Percentiles rank a stretch among this genome's conserved stretches.
Conservation (phyloP, 2,329 filamentous ascomycete species). For the Fusarium brevicatenulatum region DNA sequence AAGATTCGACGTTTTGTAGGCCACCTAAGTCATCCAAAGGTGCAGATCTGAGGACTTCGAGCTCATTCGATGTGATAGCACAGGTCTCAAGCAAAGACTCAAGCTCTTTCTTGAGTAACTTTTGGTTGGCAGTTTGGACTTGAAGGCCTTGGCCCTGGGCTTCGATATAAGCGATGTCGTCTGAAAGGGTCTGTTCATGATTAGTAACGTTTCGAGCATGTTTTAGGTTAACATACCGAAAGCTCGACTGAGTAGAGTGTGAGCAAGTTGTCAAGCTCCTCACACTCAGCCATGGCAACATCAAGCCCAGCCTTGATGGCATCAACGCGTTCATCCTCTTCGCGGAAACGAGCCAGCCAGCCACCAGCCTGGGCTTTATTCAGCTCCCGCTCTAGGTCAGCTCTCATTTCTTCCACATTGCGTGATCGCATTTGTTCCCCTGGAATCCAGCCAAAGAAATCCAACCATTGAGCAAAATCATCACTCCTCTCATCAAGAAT, state of each 20-base stretch:
- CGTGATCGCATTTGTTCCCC: conserved; percentile 79
- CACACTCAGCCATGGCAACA: conserved; percentile 90
- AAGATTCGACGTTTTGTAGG: conserved; percentile 79
- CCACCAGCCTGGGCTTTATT: conserved; percentile 91
- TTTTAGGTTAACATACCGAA: conserved; percentile 68
- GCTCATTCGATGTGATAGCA: conserved; percentile 79
- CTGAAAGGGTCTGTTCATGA: conserved; percentile 78
- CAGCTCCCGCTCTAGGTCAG: conserved; percentile 86
- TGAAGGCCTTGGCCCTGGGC: conserved; percentile 96
- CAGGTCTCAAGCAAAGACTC: conserved; percentile 90
- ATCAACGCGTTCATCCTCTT: conserved; percentile 90
- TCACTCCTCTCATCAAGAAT: conserved; percentile 80
- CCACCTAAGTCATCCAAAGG: conserved; percentile 77
- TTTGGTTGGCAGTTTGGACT: conserved; percentile 97
- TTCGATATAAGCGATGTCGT: conserved; percentile 97
- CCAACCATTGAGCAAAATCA: conserved; percentile 84
- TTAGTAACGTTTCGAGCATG: conserved; percentile 22
- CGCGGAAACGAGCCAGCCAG: conserved; percentile 85
- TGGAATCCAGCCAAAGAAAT: conserved; percentile 88
- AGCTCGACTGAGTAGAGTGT: conserved; percentile 96
- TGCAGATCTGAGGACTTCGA: conserved; percentile 77
- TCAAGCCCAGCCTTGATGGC: conserved; percentile 89
- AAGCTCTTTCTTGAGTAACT: conserved; percentile 88
- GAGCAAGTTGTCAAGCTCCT: conserved; percentile 92
- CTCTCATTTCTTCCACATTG: conserved; percentile 82